phyloP scores from a whole-genome alignment of 768 basidiomycete genomes.

The Pisolithus marmoratus region DNA sequence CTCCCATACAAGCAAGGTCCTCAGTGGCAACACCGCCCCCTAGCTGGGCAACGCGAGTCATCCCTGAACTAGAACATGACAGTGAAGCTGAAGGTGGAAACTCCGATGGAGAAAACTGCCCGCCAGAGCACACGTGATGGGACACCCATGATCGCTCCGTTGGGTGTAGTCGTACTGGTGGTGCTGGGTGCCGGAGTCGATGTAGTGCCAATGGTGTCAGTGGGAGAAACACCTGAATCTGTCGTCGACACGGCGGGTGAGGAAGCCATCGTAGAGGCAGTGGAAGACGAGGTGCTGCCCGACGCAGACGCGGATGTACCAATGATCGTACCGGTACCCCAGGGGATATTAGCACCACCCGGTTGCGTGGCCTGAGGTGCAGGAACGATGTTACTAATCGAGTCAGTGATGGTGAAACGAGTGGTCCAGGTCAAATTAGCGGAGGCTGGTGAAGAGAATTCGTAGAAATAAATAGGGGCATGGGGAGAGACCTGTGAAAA shows the following conservation, averaged over 20 bases:
- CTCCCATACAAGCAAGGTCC: too few relatives aligned
- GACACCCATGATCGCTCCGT: slow-evolving; percentile 3
- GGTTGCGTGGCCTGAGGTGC: slow-evolving; percentile 53
- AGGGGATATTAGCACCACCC: slow-evolving; percentile 44
- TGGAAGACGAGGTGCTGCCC: slow-evolving; percentile 19
- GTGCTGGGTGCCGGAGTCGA: background rate
- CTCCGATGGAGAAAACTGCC: slow-evolving; percentile 12
- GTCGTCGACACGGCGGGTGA: slow-evolving; percentile 3
- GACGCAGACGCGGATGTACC: slow-evolving; percentile 30
- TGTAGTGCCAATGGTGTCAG: too few relatives aligned
- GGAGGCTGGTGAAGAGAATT: slow-evolving; percentile 49
- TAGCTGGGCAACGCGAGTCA: background rate
- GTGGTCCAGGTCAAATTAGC: slow-evolving; percentile 56
- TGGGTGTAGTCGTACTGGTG: slow-evolving; percentile 1
- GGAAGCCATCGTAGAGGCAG: background rate
- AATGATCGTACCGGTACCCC: slow-evolving; percentile 58
- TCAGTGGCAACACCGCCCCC: too few relatives aligned
- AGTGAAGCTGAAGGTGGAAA: slow-evolving; percentile 15
- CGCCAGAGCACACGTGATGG: slow-evolving; percentile 9
- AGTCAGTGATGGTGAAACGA: slow-evolving; percentile 66
- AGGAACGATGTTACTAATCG: slow-evolving; percentile 38
- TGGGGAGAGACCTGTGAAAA: slow-evolving; percentile 59
- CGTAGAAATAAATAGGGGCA: slow-evolving; percentile 76
- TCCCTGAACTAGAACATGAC: slow-evolving; percentile 10
- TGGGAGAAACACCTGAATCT: background rate